Evolutionary conservation across 345 rosid genomes (phyloP).

Genomic region (Alliaria petiolata): DNA sequence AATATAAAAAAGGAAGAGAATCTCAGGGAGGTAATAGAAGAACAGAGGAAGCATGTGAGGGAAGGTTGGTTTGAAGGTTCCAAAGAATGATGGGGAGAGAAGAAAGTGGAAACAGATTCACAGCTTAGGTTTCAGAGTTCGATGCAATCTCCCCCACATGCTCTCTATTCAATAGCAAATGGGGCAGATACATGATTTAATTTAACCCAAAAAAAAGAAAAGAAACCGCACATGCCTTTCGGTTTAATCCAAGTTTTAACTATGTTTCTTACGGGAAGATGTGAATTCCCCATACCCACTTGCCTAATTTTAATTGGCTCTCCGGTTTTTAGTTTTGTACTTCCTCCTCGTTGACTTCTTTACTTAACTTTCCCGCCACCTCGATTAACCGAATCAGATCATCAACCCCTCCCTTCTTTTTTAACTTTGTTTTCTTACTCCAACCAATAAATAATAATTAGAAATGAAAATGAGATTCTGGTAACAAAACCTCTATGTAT

Average conservation of each 20-base stretch:
- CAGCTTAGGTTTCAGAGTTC: constrained; percentile 25
- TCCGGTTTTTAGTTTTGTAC: neutral
- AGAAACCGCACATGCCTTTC: constrained; percentile 25
- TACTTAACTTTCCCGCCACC: constrained; percentile 25
- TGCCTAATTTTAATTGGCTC: constrained; percentile 12
- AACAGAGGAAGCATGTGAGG: constrained; percentile 25
- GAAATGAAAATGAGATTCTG: neutral
- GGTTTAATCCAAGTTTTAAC: constrained; percentile 30
- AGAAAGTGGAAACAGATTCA: constrained; percentile 11
- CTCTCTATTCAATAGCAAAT: constrained; percentile 23
- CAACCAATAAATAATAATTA: neutral
- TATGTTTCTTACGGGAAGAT: constrained; percentile 20
- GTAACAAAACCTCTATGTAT: neutral
- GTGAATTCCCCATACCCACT: constrained; percentile 11
- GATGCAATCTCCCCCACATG: constrained; percentile 24
- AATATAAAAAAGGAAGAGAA: neutral
- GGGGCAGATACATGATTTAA: constrained; percentile 6
- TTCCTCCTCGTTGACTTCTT: constrained; percentile 19
- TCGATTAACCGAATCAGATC: constrained; percentile 24
- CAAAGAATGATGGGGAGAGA: constrained; percentile 24
- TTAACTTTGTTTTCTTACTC: constrained; percentile 19
- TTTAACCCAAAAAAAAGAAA: neutral
- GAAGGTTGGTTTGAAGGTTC: constrained; percentile 31
- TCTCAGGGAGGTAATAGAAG: neutral
- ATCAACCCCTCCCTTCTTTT: too few species aligned